Conservation (phyloP, 2,329 filamentous ascomycete genomes). For the Fusarium albosuccineum region DNA sequence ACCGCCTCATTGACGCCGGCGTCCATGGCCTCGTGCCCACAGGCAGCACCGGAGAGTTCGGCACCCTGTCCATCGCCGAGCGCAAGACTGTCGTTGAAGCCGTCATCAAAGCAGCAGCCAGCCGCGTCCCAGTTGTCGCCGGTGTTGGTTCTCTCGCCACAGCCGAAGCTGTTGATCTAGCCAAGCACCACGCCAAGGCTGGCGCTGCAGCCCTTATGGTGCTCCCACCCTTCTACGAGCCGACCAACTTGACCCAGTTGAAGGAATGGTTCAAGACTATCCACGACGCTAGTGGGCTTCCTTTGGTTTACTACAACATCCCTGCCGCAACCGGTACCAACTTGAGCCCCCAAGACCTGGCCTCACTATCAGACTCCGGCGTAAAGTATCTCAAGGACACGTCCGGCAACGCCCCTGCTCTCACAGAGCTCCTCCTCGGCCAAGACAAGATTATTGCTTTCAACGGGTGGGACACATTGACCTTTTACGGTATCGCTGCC, state of each 20-base stretch:
- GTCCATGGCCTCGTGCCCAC: conserved; percentile 62
- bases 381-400: conserved; percentile 64
- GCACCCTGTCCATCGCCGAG: conserved; percentile 55
- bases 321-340: conserved; percentile 10
- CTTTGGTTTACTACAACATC: conserved; percentile 63
- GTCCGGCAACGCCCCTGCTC: conserved; percentile 59
- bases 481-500: conserved; percentile 61
- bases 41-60: conserved; percentile 61
- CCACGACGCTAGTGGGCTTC: conserved; percentile 52
- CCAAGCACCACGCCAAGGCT: conserved; percentile 16
- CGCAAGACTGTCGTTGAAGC: conserved; percentile 57
- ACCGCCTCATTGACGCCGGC: conserved; percentile 56
- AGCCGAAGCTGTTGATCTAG: conserved; percentile 17
- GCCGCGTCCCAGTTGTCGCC: conserved; percentile 55
- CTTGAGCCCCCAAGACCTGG: conserved; percentile 55
- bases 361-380: conserved; percentile 55
- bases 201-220: conserved; percentile 58
- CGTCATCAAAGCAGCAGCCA: conserved; percentile 47
- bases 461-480: conserved; percentile 64
- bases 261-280: conserved; percentile 54
- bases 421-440: conserved; percentile 60
- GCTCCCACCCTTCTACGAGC: conserved; percentile 62
- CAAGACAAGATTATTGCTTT: conserved; percentile 56
- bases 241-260: conserved; percentile 50
- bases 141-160: conserved; percentile 58